These are phyloP conservation scores for Blastobotrys apis DNA, from an alignment of 1,139 yeast species.

Conservation along the genomic window DNA sequence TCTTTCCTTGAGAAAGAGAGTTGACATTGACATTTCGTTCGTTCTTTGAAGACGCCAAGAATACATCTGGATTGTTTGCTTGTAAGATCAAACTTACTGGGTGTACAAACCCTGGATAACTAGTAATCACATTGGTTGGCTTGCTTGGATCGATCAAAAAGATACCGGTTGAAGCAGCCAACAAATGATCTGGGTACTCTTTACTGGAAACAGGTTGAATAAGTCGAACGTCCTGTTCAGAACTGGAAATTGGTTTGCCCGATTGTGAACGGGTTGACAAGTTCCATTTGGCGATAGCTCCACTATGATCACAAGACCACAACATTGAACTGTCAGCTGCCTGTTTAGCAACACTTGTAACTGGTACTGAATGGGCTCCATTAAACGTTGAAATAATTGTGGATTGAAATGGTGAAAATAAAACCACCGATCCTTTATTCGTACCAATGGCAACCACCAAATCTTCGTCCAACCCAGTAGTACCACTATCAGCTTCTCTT, in stretches of 20 bases:
- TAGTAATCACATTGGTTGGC: constrained; percentile 19
- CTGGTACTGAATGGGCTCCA: constrained; percentile 49
- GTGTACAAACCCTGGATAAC: constrained; percentile 29
- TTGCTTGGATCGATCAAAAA: constrained; percentile 44
- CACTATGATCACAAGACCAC: constrained; percentile 64
- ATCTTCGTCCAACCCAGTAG: constrained; percentile 30
- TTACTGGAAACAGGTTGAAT: constrained; percentile 40
- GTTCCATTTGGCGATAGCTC: constrained; percentile 64
- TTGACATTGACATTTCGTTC: constrained; percentile 78
- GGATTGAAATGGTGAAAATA: constrained; percentile 66
- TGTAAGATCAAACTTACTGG: constrained; percentile 19
- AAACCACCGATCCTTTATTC: constrained; percentile 57
- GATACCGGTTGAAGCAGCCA: constrained; percentile 64
- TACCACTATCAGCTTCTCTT: constrained; percentile 9
- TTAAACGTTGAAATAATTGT: constrained; percentile 50
- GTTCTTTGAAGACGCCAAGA: constrained; percentile 65
- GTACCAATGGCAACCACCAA: constrained; percentile 59
- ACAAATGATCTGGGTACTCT: constrained; percentile 29
- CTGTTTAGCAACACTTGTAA: constrained; percentile 51
- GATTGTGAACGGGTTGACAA: constrained; percentile 40
- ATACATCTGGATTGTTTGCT: constrained; percentile 38
- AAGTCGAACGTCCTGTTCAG: constrained; percentile 31
- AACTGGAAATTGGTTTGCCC: constrained; percentile 43
- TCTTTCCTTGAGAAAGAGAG: constrained; percentile 42
- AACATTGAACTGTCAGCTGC: constrained; percentile 46